Base-by-base conservation (phyloP, 2,329 filamentous ascomycete species). In the Aspergillus chevalieri region DNA sequence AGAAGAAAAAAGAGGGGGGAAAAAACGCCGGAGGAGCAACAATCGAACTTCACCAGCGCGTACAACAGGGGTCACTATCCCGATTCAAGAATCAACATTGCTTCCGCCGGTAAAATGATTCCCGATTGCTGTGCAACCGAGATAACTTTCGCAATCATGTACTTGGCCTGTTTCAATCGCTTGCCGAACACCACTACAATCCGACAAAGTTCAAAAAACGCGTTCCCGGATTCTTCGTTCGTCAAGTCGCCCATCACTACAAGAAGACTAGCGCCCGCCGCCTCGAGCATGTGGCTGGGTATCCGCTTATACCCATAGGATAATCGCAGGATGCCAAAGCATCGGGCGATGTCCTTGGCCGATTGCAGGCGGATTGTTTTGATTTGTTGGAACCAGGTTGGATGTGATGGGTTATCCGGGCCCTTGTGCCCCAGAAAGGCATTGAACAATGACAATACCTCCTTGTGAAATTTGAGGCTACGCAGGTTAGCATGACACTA, bases 401-500 rank as follows among this genome's bases (percentile, higher is more conserved):
- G 43, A 24, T 48, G 48, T 9, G 52, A 41, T 3, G 53, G 36
- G n/a, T 53, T 7, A 6, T 14, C 17, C 12, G 6, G 42, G 30
- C 39, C 33, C 30, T 47, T 48, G n/a, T 57, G 56, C 17, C 57
- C 54, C 15, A 61, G 48, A 24, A 67, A 46, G 21, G 51, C 49
- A 9, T 57, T 55, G 30, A 61, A 58, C n/a, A 68, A 49, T n/a
- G 47, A 46, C 19, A 67, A 59, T 12, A 57, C 55, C 8, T 51
- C 52, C 26, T 64, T 56, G 43, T 65, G 54, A 28, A 52, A 67
- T 48, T 59, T 60, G 15, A 67, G 59, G 44, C 65, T 67, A 52
- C 26, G 2, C 3, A 10, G 8, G 28, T 62, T 43, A 65, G 52
- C 26, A 30, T 5, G 26, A 12, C 9, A 4, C 26, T 30, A 12